Evolutionary conservation across 2,329 filamentous ascomycete species (phyloP).

Genomic region (Aspergillus sp.): DNA sequence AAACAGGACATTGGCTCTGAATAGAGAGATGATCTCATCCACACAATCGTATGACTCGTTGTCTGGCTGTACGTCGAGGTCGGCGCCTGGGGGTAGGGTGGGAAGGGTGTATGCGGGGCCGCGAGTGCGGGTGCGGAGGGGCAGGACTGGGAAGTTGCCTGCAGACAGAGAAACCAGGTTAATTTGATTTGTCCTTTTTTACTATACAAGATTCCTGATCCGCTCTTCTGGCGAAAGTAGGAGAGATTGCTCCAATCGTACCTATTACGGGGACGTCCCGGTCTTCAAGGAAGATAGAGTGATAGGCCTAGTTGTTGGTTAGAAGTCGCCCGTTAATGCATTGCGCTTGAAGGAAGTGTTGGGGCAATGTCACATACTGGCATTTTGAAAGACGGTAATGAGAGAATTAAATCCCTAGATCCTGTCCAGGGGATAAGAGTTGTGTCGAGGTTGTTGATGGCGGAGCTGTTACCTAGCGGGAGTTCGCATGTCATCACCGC

Average conservation of each 20-base stretch:
- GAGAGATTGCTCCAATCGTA: slow-evolving; percentile 30
- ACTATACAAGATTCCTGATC: background rate
- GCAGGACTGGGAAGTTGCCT: slow-evolving; percentile 93
- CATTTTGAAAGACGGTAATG: slow-evolving; percentile 38
- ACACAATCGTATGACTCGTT: slow-evolving; percentile 93
- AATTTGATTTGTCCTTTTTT: background rate
- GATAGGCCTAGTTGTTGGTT: slow-evolving; percentile 72
- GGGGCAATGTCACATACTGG: slow-evolving; percentile 38
- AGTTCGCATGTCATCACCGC: slow-evolving; percentile 14
- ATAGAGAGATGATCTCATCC: slow-evolving; percentile 88
- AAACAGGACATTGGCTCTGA: slow-evolving; percentile 98
- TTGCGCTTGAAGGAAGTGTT: background rate
- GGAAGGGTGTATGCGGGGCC: slow-evolving; percentile 89
- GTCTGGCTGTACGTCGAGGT: slow-evolving; percentile 68
- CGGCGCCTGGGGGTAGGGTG: slow-evolving; percentile 58
- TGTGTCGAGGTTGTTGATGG: slow-evolving; percentile 12
- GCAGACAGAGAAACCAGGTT: slow-evolving; percentile 33
- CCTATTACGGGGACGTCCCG: slow-evolving; percentile 66
- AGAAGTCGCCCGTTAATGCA: background rate
- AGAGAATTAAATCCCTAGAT: slow-evolving; percentile 17
- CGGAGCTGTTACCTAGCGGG: slow-evolving; percentile 18
- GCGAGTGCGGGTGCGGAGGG: slow-evolving; percentile 89
- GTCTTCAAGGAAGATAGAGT: slow-evolving; percentile 92
- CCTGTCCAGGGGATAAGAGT: slow-evolving; percentile 21
- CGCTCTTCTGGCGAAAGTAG: background rate